These are phyloP conservation scores for Acanthamoeba lugdunensis DNA, from an alignment of 208 protist species.

Conservation along the genomic window DNA sequence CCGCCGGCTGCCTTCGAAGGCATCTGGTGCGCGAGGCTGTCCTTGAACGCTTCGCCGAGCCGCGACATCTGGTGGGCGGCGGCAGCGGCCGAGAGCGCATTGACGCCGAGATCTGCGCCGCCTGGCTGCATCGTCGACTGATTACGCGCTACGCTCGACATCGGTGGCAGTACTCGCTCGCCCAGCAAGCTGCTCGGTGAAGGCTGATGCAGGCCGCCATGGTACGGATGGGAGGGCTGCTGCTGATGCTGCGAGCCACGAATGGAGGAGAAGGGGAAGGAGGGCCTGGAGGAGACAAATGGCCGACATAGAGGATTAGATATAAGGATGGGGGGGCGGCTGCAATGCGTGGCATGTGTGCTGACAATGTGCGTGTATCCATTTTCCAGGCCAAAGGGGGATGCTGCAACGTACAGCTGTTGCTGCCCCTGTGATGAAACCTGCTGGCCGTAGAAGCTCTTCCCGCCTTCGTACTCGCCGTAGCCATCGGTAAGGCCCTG, in stretches of 20 bases:
- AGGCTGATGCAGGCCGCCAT: not conserved
- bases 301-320: not conserved
- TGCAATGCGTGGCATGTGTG: not conserved
- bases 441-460: not conserved
- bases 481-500: slow-evolving; percentile 22
- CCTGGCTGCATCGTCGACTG: not conserved
- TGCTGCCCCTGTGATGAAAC: not conserved
- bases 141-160: slow-evolving; percentile 16
- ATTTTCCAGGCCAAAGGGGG: not conserved
- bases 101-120: not conserved
- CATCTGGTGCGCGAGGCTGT: slow-evolving; percentile 10
- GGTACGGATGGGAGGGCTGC: slow-evolving; percentile 10
- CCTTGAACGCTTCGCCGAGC: slow-evolving; percentile 22
- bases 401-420: not conserved
- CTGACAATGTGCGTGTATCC: not conserved
- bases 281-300: not conserved
- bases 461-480: slow-evolving; percentile 21
- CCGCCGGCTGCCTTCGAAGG: not conserved
- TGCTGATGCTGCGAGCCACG: not conserved
- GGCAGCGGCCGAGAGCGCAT: slow-evolving; percentile 3
- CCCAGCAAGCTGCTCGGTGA: not conserved
- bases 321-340: not conserved
- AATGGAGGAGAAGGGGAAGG: slow-evolving; percentile 4
- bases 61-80: slow-evolving; percentile 37
- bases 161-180: slow-evolving; percentile 5